Evolutionary conservation across 305 asterid genomes (phyloP).

Genomic region (Fraxinus sp.): DNA sequence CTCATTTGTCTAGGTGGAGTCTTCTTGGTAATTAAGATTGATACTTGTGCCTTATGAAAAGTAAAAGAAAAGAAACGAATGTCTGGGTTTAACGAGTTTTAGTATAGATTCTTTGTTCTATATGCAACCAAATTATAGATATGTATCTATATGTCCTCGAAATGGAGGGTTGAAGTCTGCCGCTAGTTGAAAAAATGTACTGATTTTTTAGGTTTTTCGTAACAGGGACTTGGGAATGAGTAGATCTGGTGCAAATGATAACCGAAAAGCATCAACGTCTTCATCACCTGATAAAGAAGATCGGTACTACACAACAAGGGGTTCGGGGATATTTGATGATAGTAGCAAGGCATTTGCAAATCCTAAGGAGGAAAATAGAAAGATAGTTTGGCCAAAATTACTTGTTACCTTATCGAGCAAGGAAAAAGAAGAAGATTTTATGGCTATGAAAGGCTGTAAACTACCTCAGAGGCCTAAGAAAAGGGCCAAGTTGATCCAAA

Average conservation of each 20-base stretch:
- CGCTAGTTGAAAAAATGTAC: background rate
- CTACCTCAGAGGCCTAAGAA: conserved; percentile 96
- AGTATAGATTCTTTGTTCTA: background rate
- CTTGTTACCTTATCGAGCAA: conserved; percentile 65
- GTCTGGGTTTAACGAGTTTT: background rate
- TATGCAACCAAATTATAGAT: background rate
- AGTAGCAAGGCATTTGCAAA: conserved; percentile 30
- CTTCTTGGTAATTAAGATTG: conserved; percentile 11
- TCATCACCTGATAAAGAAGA: conserved; percentile 64
- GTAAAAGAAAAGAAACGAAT: conserved; percentile 4
- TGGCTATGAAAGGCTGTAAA: conserved; percentile 89
- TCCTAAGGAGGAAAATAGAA: conserved; percentile 50
- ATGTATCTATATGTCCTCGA: background rate
- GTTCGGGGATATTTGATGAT: conserved; percentile 54
- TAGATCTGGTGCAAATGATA: conserved; percentile 41
- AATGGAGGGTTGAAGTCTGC: background rate
- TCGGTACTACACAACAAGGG: conserved; percentile 54
- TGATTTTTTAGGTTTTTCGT: background rate
- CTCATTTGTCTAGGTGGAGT: conserved; percentile 7
- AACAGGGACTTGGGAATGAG: conserved; percentile 48
- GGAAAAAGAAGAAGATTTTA: conserved; percentile 84
- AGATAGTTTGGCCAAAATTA: conserved; percentile 75
- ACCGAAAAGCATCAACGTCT: conserved; percentile 40
- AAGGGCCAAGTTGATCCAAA: conserved; percentile 80
- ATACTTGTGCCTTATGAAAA: background rate